Evolutionary conservation across 2,329 filamentous ascomycete genomes (phyloP).

Genomic region (Colletotrichum chlorophyti): DNA sequence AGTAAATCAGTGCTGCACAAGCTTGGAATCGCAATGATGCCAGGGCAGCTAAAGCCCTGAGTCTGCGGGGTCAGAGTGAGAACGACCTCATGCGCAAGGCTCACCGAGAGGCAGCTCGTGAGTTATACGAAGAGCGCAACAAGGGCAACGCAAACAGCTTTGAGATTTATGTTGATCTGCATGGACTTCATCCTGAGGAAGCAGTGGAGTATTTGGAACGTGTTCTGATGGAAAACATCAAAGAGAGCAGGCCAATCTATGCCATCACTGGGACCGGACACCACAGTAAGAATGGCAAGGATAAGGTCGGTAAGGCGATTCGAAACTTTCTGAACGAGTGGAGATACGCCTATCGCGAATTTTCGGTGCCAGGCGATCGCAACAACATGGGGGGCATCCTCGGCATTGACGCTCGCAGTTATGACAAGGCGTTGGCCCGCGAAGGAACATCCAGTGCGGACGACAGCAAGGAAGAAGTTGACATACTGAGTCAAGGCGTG

Average conservation of each 20-base stretch:
- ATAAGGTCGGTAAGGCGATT: conserved; percentile 96
- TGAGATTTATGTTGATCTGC: conserved; percentile 93
- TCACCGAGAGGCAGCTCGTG: conserved; percentile 89
- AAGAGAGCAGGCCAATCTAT: conserved; percentile 80
- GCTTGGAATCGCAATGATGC: conserved; percentile 99
- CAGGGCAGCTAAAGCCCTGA: conserved; percentile 92
- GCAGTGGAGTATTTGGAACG: conserved; percentile 93
- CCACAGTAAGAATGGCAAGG: conserved; percentile 98
- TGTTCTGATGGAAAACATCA: conserved; percentile 82
- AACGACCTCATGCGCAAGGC: conserved; percentile 98
- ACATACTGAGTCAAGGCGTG: conserved; percentile 70
- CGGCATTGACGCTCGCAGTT: conserved; percentile 72
- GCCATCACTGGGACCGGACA: conserved; percentile 97
- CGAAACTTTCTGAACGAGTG: conserved; percentile 92
- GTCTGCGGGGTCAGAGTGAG: conserved; percentile 92
- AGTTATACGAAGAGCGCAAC: conserved; percentile 94
- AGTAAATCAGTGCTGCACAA: conserved; percentile 77
- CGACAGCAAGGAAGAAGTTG: conserved; percentile 52
- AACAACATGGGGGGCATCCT: conserved; percentile 80
- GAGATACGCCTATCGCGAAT: conserved; percentile 95
- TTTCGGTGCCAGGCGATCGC: conserved; percentile 93
- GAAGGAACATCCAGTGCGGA: conserved; percentile 50
- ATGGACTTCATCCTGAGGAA: conserved; percentile 98
- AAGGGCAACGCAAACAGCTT: conserved; percentile 64
- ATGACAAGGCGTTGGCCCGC: conserved; percentile 65